Evolutionary conservation across 805 yeast species (phyloP).

Genomic region (Candida oleophila): DNA sequence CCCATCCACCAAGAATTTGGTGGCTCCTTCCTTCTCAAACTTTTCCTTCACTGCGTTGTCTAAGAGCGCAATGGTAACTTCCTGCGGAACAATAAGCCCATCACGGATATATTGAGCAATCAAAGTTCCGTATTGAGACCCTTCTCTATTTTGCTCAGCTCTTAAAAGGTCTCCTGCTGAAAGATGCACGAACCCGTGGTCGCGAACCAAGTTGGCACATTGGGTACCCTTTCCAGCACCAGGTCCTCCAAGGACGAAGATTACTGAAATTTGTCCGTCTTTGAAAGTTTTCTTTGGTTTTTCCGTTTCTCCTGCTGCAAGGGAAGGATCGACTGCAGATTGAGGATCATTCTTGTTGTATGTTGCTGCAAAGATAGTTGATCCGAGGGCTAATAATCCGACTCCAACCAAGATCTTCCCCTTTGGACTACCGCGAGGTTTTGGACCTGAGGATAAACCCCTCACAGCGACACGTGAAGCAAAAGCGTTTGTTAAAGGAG

Average conservation of each 20-base stretch:
- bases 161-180: conserved; percentile 96
- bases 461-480: background rate
- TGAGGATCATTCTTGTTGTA: conserved; percentile 44
- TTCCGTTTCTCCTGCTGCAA: conserved; percentile 8
- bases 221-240: conserved; percentile 99
- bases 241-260: conserved; percentile 95
- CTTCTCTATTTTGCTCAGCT: conserved; percentile 83
- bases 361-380: conserved; percentile 43
- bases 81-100: conserved; percentile 92
- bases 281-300: conserved; percentile 40
- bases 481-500: background rate
- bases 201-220: conserved; percentile 78
- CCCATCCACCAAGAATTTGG: conserved; percentile 84
- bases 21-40: conserved; percentile 42
- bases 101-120: conserved; percentile 82
- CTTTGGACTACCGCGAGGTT: conserved; percentile 16
- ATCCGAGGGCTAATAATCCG: conserved; percentile 51
- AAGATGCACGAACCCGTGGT: conserved; percentile 80
- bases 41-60: conserved; percentile 71
- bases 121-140: conserved; percentile 80
- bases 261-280: conserved; percentile 68
- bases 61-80: conserved; percentile 79
- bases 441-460: conserved; percentile 12
- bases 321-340: conserved; percentile 42
- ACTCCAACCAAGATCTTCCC: conserved; percentile 28